A percentile compares a stretch with the other conserved stretches of the same genome.
Evolutionary conservation across 2,329 filamentous ascomycete genomes (phyloP).

Genomic region (Colletotrichum sp.): DNA sequence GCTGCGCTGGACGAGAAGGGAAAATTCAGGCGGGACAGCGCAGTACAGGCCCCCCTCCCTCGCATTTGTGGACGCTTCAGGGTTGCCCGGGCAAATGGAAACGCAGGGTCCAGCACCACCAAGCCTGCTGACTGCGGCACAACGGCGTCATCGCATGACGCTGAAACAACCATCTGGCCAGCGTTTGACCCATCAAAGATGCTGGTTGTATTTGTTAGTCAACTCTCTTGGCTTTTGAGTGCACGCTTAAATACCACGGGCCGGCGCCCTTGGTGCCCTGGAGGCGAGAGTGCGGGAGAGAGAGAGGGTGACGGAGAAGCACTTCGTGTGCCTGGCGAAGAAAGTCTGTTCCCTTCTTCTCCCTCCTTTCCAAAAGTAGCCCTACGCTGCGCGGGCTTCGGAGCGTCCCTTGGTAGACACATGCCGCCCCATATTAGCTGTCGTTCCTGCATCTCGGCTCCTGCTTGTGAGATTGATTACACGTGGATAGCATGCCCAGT

Average conservation of each 20-base stretch:
- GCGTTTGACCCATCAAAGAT: constrained; percentile 13
- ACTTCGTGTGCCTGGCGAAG: neutral
- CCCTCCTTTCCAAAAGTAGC: neutral
- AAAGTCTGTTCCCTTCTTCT: neutral
- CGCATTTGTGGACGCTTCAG: neutral
- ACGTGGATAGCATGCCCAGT: neutral
- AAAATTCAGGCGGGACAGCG: neutral
- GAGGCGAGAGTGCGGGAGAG: accelerated
- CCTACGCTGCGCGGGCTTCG: neutral
- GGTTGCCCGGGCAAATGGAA: neutral
- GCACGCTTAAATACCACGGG: neutral
- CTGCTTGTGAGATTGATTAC: neutral
- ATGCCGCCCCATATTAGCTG: constrained; percentile 1
- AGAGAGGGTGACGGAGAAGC: neutral
- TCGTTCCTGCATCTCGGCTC: neutral
- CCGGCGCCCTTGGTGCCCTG: neutral
- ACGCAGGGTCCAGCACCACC: constrained; percentile 5
- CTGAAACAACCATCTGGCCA: constrained; percentile 19
- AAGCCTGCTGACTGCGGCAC: neutral
- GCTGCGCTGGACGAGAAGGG: neutral
- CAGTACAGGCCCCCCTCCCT: neutral
- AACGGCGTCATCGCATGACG: constrained; percentile 11
- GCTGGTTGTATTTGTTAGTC: neutral
- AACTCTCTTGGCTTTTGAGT: neutral
- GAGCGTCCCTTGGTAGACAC: neutral